These are phyloP conservation scores for Amniculicola lignicola DNA, from an alignment of 495 filamentous ascomycete species.

Conservation along the genomic window DNA sequence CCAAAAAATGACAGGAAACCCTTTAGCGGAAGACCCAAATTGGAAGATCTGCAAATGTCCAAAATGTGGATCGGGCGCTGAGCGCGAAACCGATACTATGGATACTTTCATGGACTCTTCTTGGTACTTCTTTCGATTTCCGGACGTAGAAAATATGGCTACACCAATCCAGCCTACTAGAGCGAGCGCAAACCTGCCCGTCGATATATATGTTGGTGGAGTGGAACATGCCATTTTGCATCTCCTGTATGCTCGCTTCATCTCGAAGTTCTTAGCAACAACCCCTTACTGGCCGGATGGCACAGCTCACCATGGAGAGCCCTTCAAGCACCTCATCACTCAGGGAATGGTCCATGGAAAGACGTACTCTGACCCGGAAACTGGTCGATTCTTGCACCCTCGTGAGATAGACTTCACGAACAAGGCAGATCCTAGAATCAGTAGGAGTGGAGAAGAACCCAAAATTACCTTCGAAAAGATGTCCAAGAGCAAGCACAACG, in stretches of 20 bases:
- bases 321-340: slow-evolving; percentile 75
- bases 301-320: slow-evolving; percentile 53
- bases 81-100: slow-evolving; percentile 90
- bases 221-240: slow-evolving; percentile 90
- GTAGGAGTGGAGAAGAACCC: slow-evolving; percentile 55
- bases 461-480: slow-evolving; percentile 79
- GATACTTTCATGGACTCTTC: slow-evolving; percentile 93
- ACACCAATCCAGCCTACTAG: slow-evolving; percentile 57
- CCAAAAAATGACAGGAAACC: slow-evolving; percentile 69
- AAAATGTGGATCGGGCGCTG: slow-evolving; percentile 64
- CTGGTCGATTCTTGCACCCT: slow-evolving; percentile 72
- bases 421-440: slow-evolving; percentile 53
- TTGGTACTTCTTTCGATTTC: slow-evolving; percentile 84
- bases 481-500: slow-evolving; percentile 95
- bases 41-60: slow-evolving; percentile 78
- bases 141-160: slow-evolving; percentile 62
- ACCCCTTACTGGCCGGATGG: slow-evolving; percentile 52
- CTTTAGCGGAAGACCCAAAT: slow-evolving; percentile 64
- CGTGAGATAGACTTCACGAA: slow-evolving; percentile 67
- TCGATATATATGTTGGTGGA: slow-evolving; percentile 83
- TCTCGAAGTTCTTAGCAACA: slow-evolving; percentile 77
- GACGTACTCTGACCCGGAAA: slow-evolving; percentile 72
- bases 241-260: slow-evolving; percentile 86
- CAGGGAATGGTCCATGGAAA: slow-evolving; percentile 93
- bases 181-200: slow-evolving; percentile 58